Base-by-base conservation (phyloP, 1,139 yeast genomes). In the Lodderomyces elongisporus region DNA sequence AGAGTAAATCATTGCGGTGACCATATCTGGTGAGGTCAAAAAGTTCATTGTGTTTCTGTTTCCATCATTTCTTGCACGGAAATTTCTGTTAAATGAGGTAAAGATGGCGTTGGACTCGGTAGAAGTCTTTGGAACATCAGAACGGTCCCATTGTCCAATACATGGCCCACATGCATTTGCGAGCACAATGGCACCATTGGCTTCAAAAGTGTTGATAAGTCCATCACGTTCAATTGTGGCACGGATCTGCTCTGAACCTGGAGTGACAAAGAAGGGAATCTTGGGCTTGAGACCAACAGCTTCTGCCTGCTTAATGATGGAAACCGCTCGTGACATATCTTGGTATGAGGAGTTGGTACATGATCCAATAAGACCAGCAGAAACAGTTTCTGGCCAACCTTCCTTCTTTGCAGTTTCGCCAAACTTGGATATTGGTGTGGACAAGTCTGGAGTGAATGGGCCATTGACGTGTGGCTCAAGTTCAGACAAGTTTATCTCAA, bases 91-190 rank as follows among this genome's bases (percentile, higher is more conserved):
- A 71, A 88, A 91, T 10, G 96, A 85, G 16, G 97, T 85, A 66
- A 91, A 83, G 41, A 91, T 91, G 35, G 96, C 87, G 54, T 89
- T 89, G 34, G 60, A 61, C 38, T 75, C 80, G 33, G 77, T 70
- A 6, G 83, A 76, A 35, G 74, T 75, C 58, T 82, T 81, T 34
- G 81, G 70, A 33, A 81, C 72, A 41, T 68, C 74, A 12, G 62
- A 50, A 63, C 98, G 79, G 57, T 88, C 96, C 98, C 98, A 91
- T 68, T 91, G 97, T 34, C 98, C 98, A 52, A 91, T 91, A 70
- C 98, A 91, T 44, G 97, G 98, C 39, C 98, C 98, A 70, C 98
- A 91, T 12, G 98, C 98, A 54, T 91, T 91, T 28, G 97, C 96
- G 45, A 91, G 70, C 13, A 91, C 96, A 35, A 78, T 71, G 33